These are phyloP conservation scores for Pleurotus djamor DNA, from an alignment of 768 basidiomycete genomes.

Conservation along the genomic window DNA sequence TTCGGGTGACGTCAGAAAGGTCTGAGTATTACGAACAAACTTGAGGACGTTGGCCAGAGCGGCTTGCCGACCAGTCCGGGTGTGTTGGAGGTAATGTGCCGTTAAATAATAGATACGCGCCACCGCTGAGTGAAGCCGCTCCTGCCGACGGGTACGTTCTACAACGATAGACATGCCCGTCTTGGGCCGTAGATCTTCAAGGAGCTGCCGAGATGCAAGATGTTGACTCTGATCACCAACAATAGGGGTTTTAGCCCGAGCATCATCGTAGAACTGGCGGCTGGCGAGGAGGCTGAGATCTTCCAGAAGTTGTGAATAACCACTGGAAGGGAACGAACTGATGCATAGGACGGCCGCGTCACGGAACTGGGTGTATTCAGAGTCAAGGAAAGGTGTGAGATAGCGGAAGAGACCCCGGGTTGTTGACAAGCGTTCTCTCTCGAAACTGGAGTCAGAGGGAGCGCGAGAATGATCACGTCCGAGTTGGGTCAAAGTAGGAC, in stretches of 20 bases:
- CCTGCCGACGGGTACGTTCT: conserved; percentile 68
- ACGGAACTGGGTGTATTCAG: conserved; percentile 79
- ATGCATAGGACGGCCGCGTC: conserved; percentile 88
- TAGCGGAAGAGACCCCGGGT: conserved; percentile 83
- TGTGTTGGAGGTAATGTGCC: conserved; percentile 70
- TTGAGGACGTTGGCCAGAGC: conserved; percentile 80
- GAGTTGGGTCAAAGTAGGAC: conserved; percentile 49
- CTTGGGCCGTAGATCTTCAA: conserved; percentile 60
- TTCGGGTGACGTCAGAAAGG: conserved; percentile 70
- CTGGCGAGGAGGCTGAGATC: conserved; percentile 79
- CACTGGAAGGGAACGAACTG: conserved; percentile 77
- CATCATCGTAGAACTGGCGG: conserved; percentile 83
- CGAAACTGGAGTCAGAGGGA: conserved; percentile 72
- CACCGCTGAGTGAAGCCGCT: conserved; percentile 81
- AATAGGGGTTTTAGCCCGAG: conserved; percentile 39
- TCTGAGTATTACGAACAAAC: conserved; percentile 81
- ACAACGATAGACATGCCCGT: conserved; percentile 35
- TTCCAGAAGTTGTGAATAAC: conserved; percentile 80
- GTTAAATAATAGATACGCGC: conserved; percentile 89
- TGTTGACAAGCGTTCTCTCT: conserved; percentile 79
- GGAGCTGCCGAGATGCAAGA: conserved; percentile 53
- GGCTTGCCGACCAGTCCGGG: conserved; percentile 64
- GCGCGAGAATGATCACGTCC: conserved; percentile 69
- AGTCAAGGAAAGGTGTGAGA: conserved; percentile 84
- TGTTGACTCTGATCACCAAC: conserved; percentile 33